Evolutionary conservation across 2,329 filamentous ascomycete genomes (phyloP), one percentile per base, ranked within the genome.

Genomic region (Clarireedia homoeocarpa): DNA sequence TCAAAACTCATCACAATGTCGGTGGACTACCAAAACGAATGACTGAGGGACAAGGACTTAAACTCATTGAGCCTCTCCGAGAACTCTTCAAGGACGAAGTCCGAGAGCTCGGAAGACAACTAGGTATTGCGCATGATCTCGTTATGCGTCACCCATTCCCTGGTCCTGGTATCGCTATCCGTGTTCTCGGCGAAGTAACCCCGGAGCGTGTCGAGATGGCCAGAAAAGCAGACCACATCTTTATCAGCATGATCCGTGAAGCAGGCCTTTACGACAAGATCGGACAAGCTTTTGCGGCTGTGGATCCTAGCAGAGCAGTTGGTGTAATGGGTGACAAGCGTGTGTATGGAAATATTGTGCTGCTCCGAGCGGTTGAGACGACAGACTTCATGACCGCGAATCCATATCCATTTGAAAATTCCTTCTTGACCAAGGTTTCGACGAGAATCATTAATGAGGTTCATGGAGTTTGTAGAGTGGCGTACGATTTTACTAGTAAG

Each of bases 11-110:
- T 71, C 84, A 86, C 75, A 84, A 66, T 53, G 85, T 88, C 34
- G 86, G 86, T 49, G 85, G 85, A 59, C 77, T 89, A 2, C 82
- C 84, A 14, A 65, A 77, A 62, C 74, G 77, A 39, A 77, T 80
- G 75, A 77, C 74, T 62, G 71, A 76, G 14, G 75, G 75, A 40
- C 70, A 72, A 63, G 71, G 71, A 6, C 61, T 88, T 48, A 84
- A 87, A 72, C 77, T 89, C 38, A 88, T 94, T 59, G 88, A 95
- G 73, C 88, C 88, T 1, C 80, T 94, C 0, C 78, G 87, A 45
- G 84, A 89, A 67, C 76, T 94, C 30, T 92, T 91, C 80, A 94
- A 94, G 71, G 88, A 94, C 64, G 88, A 94, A 73, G 88, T 90
- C 26, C 79, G 87, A 57, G 73, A 78, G 61, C 73, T 91, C 4